Conservation (phyloP, 805 yeast species). For the Ogataea trehaloabstinens region DNA sequence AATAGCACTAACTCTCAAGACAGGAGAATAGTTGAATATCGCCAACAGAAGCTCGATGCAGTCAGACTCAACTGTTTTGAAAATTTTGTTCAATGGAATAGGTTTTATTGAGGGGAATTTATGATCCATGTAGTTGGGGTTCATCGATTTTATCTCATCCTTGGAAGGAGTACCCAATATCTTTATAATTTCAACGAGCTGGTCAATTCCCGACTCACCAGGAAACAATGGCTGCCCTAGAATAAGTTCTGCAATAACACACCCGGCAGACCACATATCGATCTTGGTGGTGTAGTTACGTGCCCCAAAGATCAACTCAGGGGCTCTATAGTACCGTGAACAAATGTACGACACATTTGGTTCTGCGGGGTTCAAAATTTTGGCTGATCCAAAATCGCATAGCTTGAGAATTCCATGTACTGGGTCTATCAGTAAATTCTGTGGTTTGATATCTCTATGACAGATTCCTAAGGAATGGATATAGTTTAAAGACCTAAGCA, state of each 20-base stretch:
- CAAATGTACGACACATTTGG: slow-evolving; percentile 96
- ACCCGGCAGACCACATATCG: slow-evolving; percentile 96
- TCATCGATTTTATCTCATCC: slow-evolving; percentile 91
- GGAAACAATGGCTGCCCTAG: slow-evolving; percentile 97
- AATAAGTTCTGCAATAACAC: slow-evolving; percentile 96
- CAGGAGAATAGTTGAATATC: slow-evolving; percentile 68
- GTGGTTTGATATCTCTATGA: slow-evolving; percentile 92
- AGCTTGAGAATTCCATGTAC: slow-evolving; percentile 78
- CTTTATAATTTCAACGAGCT: slow-evolving; percentile 93
- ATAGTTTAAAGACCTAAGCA: slow-evolving; percentile 75
- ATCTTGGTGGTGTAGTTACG: slow-evolving; percentile 94
- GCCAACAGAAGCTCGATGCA: slow-evolving; percentile 54
- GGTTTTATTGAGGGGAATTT: slow-evolving; percentile 86
- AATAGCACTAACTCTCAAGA: slow-evolving; percentile 57
- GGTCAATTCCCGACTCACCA: slow-evolving; percentile 97
- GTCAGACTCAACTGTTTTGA: slow-evolving; percentile 53
- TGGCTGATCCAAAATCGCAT: slow-evolving; percentile 97
- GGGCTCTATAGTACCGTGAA: slow-evolving; percentile 95
- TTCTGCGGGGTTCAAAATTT: slow-evolving; percentile 81
- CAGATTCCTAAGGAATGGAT: slow-evolving; percentile 77
- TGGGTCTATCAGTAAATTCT: slow-evolving; percentile 85
- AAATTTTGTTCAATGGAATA: slow-evolving; percentile 66
- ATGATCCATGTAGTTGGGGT: slow-evolving; percentile 96
- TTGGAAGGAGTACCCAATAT: slow-evolving; percentile 92
- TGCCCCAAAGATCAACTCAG: slow-evolving; percentile 96